Evolutionary conservation across 768 basidiomycete genomes (phyloP).

Genomic region (Wakefieldia striispora): DNA sequence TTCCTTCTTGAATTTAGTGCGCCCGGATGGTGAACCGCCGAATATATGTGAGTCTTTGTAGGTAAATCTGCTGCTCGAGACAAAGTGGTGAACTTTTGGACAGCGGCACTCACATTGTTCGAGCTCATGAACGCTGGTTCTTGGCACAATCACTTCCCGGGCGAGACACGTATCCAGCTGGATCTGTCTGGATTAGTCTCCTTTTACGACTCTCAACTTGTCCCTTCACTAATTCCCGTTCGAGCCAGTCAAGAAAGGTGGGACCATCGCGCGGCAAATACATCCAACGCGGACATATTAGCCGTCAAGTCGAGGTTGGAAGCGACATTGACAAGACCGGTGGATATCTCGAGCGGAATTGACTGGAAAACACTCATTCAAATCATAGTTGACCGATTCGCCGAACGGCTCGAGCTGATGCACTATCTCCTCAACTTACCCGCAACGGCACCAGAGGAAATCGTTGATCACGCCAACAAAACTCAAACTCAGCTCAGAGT

Average conservation of each 20-base stretch:
- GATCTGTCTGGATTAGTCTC: constrained; percentile 35
- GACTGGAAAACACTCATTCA: constrained; percentile 33
- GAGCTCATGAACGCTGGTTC: constrained; percentile 17
- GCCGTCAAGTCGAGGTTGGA: constrained; percentile 8
- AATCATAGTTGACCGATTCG: constrained; percentile 7
- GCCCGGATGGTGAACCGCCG: accelerated
- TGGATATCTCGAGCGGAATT: constrained; percentile 23
- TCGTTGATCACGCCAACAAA: background rate
- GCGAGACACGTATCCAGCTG: constrained; percentile 34
- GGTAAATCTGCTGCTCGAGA: background rate
- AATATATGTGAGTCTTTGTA: background rate
- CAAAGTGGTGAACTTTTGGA: background rate
- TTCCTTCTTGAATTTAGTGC: constrained; percentile 17
- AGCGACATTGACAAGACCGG: constrained; percentile 8
- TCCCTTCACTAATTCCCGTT: constrained; percentile 27
- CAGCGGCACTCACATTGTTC: background rate
- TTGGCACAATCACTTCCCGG: constrained; percentile 37
- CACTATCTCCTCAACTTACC: constrained; percentile 15
- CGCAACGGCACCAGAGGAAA: background rate
- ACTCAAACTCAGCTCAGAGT: constrained; percentile 8
- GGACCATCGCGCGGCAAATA: constrained; percentile 30
- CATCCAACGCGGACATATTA: constrained; percentile 22
- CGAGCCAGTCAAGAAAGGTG: constrained; percentile 28
- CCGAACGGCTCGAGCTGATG: too few relatives aligned
- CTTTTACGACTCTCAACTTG: constrained; percentile 35